A percentile compares a stretch with the other conserved stretches of the same genome.
Evolutionary conservation across 2,329 filamentous ascomycete species (phyloP).

Genomic region (Bimuria novae-zelandiae): DNA sequence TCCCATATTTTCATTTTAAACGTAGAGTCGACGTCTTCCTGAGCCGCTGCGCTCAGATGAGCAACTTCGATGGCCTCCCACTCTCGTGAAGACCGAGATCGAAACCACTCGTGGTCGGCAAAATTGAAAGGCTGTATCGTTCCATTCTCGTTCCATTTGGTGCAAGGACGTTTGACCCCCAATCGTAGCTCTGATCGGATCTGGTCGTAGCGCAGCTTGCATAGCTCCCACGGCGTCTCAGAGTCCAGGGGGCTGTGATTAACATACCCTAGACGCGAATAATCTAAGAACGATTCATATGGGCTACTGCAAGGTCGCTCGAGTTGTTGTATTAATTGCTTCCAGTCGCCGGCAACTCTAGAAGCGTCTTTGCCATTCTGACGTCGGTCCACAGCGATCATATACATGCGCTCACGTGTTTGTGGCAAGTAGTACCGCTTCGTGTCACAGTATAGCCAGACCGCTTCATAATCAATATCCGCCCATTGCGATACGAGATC

Average conservation of each 20-base stretch:
- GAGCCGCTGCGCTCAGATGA: conserved; percentile 55
- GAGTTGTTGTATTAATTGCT: conserved; percentile 51
- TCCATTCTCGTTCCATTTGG: conserved; percentile 62
- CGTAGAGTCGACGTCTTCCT: conserved; percentile 59
- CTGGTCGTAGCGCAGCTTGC: conserved; percentile 63
- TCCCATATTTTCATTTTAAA: conserved; percentile 63
- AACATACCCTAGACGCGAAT: conserved; percentile 57
- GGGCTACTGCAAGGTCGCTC: conserved; percentile 65
- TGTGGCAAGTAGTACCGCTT: conserved; percentile 77
- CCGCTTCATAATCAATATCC: conserved; percentile 60
- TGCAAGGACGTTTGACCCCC: conserved; percentile 62
- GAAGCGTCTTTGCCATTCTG: conserved; percentile 19
- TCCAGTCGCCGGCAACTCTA: conserved; percentile 47
- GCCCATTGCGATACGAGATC: conserved; percentile 52
- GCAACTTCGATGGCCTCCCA: conserved; percentile 69
- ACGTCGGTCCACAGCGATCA: conserved; percentile 49
- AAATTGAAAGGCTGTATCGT: conserved; percentile 57
- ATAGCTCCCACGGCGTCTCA: conserved; percentile 59
- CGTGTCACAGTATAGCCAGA: conserved; percentile 61
- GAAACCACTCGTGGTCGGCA: conserved; percentile 57
- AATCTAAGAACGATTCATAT: conserved; percentile 64
- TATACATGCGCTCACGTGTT: conserved; percentile 55
- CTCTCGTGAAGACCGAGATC: conserved; percentile 61
- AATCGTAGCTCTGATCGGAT: conserved; percentile 58
- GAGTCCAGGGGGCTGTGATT: conserved; percentile 32